Base-by-base conservation (phyloP, 805 yeast species). In the Saccharomycopsis amapae region DNA sequence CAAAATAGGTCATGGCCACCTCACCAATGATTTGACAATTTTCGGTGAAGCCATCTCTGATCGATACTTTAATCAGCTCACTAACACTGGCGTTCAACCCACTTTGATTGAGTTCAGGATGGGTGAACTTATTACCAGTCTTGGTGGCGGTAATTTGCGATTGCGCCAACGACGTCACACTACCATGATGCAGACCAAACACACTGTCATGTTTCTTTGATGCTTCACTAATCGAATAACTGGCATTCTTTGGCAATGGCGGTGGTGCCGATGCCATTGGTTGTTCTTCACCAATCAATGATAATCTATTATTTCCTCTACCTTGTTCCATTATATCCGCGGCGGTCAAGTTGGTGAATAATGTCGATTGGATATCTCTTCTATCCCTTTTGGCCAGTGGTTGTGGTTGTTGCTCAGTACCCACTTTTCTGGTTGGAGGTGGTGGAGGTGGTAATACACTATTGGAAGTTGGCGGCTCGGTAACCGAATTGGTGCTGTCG, bases 1-100 rank as follows among this genome's bases (percentile, higher is more conserved):
- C n/a, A 19, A 73, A 71, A 59, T 79, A 85, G 55, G 81, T 81
- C 60, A 88, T 75, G 0, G 96, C 95, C 54, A 89, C 69, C 64
- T 90, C 97, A 43, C 97, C 97, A 45, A 82, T 72, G 10, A 81
- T 71, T 58, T 81, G 79, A 5, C 86, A 74, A 30, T 76, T 72
- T 10, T 63, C 61, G 31, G 80, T 65, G 37, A 64, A 63, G 17
- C 94, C 95, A 57, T 81, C 85, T 52, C 75, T 77, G 62, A 80
- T 80, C 17, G 74, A 71, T 4, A 87, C 95, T 58, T 78, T 81
- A 52, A 86, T 69, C 10, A 84, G 79, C 65, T 90, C 97, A n/a
- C 93, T 89, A 52, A 88, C 68, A 39, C 94, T 82, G 2, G 89
- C 79, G 56, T 81, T 85, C 54, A 90, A 67, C 2, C 93, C 94